These are phyloP conservation scores for Ceratobasidium sp. DNA, from an alignment of 1,284 basidiomycete genomes.

Conservation along the genomic window DNA sequence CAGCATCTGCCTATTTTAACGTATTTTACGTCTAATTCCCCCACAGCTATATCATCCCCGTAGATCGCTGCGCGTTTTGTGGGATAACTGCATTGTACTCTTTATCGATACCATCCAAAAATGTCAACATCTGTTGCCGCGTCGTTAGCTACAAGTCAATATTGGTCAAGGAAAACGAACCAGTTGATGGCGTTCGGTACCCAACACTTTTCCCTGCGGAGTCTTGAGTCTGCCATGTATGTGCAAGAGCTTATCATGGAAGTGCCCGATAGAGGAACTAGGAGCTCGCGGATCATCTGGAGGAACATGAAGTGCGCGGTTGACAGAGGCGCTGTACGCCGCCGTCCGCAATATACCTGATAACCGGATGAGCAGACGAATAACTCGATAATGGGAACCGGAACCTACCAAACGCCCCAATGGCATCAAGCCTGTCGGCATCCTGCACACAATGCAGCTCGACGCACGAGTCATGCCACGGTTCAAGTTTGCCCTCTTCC, in stretches of 20 bases:
- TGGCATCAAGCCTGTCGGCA: conserved; percentile 90
- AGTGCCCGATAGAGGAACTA: conserved; percentile 80
- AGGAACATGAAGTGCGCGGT: conserved; percentile 74
- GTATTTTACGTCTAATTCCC: not conserved
- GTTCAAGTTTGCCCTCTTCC: conserved; percentile 64
- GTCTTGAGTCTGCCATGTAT: conserved; percentile 84
- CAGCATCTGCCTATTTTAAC: not conserved
- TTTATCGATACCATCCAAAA: conserved; percentile 24
- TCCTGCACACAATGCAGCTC: conserved; percentile 94
- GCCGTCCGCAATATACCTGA: conserved; percentile 86
- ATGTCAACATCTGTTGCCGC: conserved; percentile 31
- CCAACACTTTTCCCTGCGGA: conserved; percentile 70
- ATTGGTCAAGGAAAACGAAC: conserved; percentile 60
- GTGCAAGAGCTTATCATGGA: conserved; percentile 85
- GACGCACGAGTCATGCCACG: conserved; percentile 79
- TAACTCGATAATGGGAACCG: not conserved
- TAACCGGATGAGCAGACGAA: not conserved
- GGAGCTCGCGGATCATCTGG: conserved; percentile 54
- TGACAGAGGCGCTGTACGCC: conserved; percentile 78
- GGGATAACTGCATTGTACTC: conserved; percentile 37
- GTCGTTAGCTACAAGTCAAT: not conserved
- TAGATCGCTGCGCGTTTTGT: not conserved
- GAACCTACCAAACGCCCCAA: conserved; percentile 84
- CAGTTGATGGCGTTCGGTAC: conserved; percentile 75
- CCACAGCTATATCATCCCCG: not conserved